phyloP scores from a whole-genome alignment of 441 rosid species.

The Croton setiger region DNA sequence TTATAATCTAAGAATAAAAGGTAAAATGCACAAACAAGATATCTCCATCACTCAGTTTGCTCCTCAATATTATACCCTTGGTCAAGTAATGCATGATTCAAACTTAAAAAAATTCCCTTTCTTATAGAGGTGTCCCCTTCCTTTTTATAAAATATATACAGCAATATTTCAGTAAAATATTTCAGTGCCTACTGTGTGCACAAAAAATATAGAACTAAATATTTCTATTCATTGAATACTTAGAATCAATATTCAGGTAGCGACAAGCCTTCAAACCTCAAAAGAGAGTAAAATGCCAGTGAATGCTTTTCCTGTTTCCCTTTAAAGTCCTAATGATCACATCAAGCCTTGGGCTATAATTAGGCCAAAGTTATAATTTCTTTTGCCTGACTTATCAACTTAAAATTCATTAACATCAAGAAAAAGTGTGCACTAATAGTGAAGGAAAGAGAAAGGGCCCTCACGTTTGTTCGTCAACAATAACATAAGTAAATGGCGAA shows the following conservation, averaged over 20 bases:
- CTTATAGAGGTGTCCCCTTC: not conserved
- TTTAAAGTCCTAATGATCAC: not conserved
- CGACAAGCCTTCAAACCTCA: not conserved
- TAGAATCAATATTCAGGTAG: not conserved
- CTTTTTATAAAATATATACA: not conserved
- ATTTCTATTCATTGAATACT: not conserved
- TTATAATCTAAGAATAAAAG: not conserved
- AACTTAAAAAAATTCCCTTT: not conserved
- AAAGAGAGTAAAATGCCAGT: not conserved
- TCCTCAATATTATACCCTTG: constrained; percentile 5
- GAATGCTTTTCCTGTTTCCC: not conserved
- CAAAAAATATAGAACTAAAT: not conserved
- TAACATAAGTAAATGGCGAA: constrained; percentile 79
- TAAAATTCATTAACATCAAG: not conserved
- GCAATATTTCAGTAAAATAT: not conserved
- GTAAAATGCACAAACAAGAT: not conserved
- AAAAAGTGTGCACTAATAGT: not conserved
- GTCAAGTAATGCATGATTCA: not conserved
- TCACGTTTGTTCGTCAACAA: constrained; percentile 77
- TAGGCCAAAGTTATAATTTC: not conserved
- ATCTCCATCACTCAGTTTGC: not conserved
- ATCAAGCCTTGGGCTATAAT: not conserved
- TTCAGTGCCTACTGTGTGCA: not conserved
- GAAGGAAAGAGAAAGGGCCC: constrained; percentile 22
- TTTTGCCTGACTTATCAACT: not conserved